Base-by-base conservation (phyloP, 2,329 filamentous ascomycete species). In the Paraphoma chrysanthemicola region DNA sequence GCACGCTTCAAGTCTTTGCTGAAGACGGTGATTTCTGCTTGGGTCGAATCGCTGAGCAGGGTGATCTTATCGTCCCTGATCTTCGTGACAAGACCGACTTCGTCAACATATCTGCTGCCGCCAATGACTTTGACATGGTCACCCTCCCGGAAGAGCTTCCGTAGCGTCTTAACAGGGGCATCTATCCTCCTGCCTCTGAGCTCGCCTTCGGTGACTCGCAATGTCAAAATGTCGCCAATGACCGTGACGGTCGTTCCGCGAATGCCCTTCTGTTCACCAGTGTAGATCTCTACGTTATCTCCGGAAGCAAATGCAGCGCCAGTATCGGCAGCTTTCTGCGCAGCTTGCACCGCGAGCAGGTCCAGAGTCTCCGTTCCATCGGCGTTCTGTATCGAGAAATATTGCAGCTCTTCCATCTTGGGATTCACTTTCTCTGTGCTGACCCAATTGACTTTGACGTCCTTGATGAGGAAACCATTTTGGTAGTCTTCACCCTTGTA, bases 121-220 rank as follows among this genome's bases (percentile, higher is more conserved):
- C 95, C 94, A 73, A 97, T 96, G 66, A 99, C 95, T 81, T 98
- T 98, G 81, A 99, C 95, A 73, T 99, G 95, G 71, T 99, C 95
- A 82, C 95, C 95, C 60, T 93, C 86, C 63, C 86, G 88, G 84
- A 99, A 99, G 30, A 92, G 87, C 79, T 99, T 99, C 55, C 95
- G 91, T 28, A 99, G 83, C 44, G 92, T 91, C 78, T 95, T 96
- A 60, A 93, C 90, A 1, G 95, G 95, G 10, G 96, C 93, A 74
- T 98, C 94, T 44, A 99, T 95, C 5, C 85, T 88, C 74, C 96
- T 91, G 9, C 93, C 94, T 49, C 81, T 83, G 29, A 98, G 82
- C 41, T 91, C 89, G 45, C 95, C 95, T 70, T 96, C 90, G 1
- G 87, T 90, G 14, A 98, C 93, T 56, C 87, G 83, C 70, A 99